Conservation (phyloP, 2,329 filamentous ascomycete genomes). For the Corniculantispora saksenae region DNA sequence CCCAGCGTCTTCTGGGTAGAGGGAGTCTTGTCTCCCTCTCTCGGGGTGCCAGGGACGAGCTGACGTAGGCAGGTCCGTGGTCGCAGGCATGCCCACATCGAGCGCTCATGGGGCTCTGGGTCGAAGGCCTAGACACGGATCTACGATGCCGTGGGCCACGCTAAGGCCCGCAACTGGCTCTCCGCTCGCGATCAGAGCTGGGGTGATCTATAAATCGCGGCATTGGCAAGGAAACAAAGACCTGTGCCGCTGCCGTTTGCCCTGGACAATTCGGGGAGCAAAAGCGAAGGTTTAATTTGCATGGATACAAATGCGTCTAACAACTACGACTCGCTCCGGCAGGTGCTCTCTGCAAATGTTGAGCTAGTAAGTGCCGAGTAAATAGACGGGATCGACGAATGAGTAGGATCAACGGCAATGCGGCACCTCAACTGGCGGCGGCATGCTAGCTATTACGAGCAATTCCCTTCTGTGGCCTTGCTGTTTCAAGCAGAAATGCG, state of each 20-base stretch:
- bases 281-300: too few species aligned
- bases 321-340: not conserved
- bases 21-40: not conserved
- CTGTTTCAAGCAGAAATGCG: not conserved
- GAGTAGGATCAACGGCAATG: slow-evolving; percentile 9
- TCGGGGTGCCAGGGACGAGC: not conserved
- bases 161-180: not conserved
- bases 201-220: not conserved
- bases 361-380: not conserved
- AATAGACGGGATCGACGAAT: not conserved
- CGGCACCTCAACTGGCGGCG: not conserved
- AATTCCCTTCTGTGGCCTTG: not conserved
- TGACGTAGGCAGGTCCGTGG: not conserved
- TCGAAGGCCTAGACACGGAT: not conserved
- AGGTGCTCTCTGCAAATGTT: not conserved
- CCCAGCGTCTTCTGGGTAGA: not conserved
- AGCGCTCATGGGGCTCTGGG: not conserved
- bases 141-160: slow-evolving; percentile 6
- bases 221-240: too few species aligned
- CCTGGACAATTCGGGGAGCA: too few species aligned
- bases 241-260: not conserved
- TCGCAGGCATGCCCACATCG: not conserved
- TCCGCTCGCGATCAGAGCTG: not conserved
- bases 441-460: not conserved
- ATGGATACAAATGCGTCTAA: too few species aligned